Base-by-base conservation (phyloP, 257 asterid species). In the Lycium barbarum region DNA sequence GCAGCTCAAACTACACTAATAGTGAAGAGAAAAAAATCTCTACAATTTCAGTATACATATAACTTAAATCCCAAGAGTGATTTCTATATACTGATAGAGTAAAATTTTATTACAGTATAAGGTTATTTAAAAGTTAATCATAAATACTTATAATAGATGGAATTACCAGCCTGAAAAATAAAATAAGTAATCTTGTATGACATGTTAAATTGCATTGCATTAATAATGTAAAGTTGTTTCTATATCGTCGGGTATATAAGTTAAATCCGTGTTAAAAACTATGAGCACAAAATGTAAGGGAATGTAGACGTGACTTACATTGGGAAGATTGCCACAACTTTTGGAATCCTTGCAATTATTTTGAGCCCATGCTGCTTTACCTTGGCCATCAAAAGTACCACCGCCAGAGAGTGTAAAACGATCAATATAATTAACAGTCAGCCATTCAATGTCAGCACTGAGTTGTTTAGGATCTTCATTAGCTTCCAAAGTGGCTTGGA, bases 301-400 rank as follows among this genome's bases (percentile, higher is more conserved):
- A n/a, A 9, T 73, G 3, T n/a, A 47, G 6, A 38, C 38, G 10
- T 38, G 17, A 49, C 88, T n/a, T 86, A 88, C 89, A 8, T 84
- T 82, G 15, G 91, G 88, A 54, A 86, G 72, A 43, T 83, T 70
- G 11, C 70, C 33, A 43, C 91, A 88, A 26, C 67, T 79, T 36
- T 74, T 83, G 0, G 84, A 71, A 73, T 83, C 45, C 9, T 70
- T 65, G 43, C 91, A 87, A 72, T 89, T 80, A 38, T 89, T 87
- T 26, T 83, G 22, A 6, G 7, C 36, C 91, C 91, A 89, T 7
- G 91, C 86, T 11, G 43, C 6, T 33, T 70, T 66, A 61, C 91
- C 91, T 83, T 89, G 90, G 13, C 91, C 91, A 85, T 89, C 91
- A 80, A 89, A 85, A 22, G 53, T 81, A 45, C 87, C 87, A 68